Evolutionary conservation across 176 grass and related monocot genomes (phyloP).

Genomic region (Tillandsia fasciculata): DNA sequence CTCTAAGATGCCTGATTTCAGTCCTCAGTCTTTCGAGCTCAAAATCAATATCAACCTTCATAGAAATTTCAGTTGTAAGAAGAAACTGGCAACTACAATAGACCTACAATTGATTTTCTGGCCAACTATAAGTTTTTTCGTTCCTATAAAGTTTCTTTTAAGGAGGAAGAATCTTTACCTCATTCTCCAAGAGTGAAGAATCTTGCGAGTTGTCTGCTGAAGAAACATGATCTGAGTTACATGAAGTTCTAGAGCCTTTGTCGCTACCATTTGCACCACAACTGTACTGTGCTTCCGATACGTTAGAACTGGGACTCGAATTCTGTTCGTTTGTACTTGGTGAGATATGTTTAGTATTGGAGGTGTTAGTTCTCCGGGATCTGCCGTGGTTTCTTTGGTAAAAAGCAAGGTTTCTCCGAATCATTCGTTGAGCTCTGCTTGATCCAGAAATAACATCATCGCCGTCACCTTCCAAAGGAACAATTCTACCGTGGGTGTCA

Average conservation of each 20-base stretch:
- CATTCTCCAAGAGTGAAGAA: neutral
- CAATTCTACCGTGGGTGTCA: too few relatives aligned
- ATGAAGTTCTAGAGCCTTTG: slow-evolving; percentile 5
- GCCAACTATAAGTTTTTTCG: neutral
- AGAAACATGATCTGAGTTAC: too few relatives aligned
- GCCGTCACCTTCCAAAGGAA: too few relatives aligned
- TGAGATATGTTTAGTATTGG: neutral
- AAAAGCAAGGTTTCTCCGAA: too few relatives aligned
- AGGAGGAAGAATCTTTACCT: neutral
- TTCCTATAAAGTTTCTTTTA: too few relatives aligned
- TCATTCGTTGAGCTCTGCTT: too few relatives aligned
- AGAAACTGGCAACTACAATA: neutral
- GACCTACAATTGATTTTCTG: neutral
- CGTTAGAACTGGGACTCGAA: neutral
- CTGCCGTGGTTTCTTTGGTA: too few relatives aligned
- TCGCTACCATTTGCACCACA: neutral
- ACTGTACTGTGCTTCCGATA: slow-evolving; percentile 1
- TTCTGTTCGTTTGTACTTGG: neutral
- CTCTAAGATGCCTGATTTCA: slow-evolving; percentile 34
- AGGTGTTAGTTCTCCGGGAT: too few relatives aligned
- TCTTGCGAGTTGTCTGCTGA: slow-evolving; percentile 1
- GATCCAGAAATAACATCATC: too few relatives aligned
- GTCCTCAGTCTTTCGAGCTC: slow-evolving; percentile 40
- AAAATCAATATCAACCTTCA: slow-evolving; percentile 44
- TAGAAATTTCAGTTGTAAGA: neutral